phyloP scores from a whole-genome alignment of 371 early-diverging fungal species.

The Saksenaea oblongispora region DNA sequence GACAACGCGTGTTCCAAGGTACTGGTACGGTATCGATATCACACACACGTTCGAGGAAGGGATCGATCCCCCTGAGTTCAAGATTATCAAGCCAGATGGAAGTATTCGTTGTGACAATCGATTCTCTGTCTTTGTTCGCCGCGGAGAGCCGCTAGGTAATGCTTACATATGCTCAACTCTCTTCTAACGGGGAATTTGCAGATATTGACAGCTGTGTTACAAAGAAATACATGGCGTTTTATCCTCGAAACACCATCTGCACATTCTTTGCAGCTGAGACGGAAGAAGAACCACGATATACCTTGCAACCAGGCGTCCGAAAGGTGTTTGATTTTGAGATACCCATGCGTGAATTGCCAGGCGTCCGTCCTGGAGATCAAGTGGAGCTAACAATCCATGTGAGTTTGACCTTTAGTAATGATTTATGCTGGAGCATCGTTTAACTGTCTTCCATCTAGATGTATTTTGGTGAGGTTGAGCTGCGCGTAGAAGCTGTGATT shows the following conservation, averaged over 20 bases:
- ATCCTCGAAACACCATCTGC: slow-evolving; percentile 57
- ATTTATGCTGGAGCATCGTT: not conserved
- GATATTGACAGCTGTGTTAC: slow-evolving; percentile 54
- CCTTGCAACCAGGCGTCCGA: slow-evolving; percentile 48
- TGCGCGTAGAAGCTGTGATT: slow-evolving; percentile 62
- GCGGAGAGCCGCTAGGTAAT: slow-evolving; percentile 46
- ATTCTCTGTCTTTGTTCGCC: slow-evolving; percentile 43
- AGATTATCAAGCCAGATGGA: slow-evolving; percentile 41
- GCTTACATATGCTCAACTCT: not conserved
- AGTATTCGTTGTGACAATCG: slow-evolving; percentile 46
- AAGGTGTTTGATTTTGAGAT: slow-evolving; percentile 64
- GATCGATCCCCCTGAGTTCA: slow-evolving; percentile 46
- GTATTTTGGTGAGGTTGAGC: slow-evolving; percentile 65
- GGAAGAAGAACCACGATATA: slow-evolving; percentile 56
- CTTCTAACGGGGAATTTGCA: not conserved
- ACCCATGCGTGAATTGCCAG: slow-evolving; percentile 59
- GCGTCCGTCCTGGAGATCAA: slow-evolving; percentile 34
- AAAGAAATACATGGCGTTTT: slow-evolving; percentile 56
- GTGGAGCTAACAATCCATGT: slow-evolving; percentile 39
- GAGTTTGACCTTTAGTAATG: not conserved
- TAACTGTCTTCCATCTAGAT: slow-evolving; percentile 27
- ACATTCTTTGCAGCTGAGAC: slow-evolving; percentile 56
- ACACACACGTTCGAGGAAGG: slow-evolving; percentile 42
- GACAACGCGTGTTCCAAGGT: slow-evolving; percentile 42
- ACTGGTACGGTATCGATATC: slow-evolving; percentile 54